Percentiles rank a stretch among this genome's conserved stretches.
Evolutionary conservation across 805 yeast species (phyloP).

Genomic region (Candida boleticola): DNA sequence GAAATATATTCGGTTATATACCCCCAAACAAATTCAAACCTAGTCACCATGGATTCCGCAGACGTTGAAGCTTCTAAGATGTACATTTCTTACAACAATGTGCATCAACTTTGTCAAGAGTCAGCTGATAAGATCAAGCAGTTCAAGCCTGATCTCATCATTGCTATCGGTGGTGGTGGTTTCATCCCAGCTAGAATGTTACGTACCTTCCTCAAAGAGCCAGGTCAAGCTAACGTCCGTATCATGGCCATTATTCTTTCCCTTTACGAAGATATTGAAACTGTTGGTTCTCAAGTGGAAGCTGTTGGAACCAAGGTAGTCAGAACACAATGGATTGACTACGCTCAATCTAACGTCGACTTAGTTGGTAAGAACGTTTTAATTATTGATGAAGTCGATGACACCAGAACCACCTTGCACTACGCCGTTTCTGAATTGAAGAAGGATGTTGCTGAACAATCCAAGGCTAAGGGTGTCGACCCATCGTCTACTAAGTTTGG

Average conservation of each 20-base stretch:
- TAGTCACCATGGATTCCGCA: conserved; percentile 12
- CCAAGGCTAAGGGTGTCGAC: conserved; percentile 48
- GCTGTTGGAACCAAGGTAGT: conserved; percentile 59
- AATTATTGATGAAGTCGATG: conserved; percentile 84
- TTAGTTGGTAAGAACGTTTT: conserved; percentile 68
- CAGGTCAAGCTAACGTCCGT: conserved; percentile 84
- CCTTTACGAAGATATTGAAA: conserved; percentile 77
- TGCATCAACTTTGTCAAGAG: conserved; percentile 70
- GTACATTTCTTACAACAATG: conserved; percentile 78
- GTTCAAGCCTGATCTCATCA: conserved; percentile 84
- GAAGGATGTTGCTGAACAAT: conserved; percentile 66
- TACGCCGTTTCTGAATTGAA: conserved; percentile 74
- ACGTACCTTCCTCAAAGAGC: conserved; percentile 86
- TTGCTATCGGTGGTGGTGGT: conserved; percentile 98
- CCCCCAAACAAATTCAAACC: neutral
- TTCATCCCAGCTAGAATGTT: conserved; percentile 96
- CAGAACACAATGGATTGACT: conserved; percentile 84
- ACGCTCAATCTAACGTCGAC: conserved; percentile 57
- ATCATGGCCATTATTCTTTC: conserved; percentile 95
- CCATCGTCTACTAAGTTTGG: conserved; percentile 59
- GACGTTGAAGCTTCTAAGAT: conserved; percentile 42
- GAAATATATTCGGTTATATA: neutral
- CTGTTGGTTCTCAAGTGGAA: conserved; percentile 57
- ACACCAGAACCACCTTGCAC: conserved; percentile 80
- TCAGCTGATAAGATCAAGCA: conserved; percentile 59